Evolutionary conservation across 148 eudicot genomes (phyloP), one percentile per base, ranked within the genome.

Genomic region (Simmondsia chinensis): DNA sequence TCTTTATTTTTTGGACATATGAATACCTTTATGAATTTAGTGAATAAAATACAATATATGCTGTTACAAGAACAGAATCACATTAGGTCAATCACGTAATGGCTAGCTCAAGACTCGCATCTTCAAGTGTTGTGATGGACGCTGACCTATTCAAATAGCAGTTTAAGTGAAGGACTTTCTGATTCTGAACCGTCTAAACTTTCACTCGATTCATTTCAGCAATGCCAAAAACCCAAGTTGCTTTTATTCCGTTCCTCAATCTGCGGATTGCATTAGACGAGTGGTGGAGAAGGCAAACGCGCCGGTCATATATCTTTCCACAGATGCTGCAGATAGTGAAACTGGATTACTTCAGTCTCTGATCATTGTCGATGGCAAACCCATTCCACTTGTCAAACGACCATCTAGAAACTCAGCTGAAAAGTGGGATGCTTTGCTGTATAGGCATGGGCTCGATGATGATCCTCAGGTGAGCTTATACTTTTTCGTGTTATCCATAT

Each of bases 291-390:
- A 75, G 71, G 88, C 95, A 29, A 76, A 70, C 48, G 51, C 81
- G 10, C 94, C 89, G 9, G 86, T 86, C 31, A 64, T 91, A 65
- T 91, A 85, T 75, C 94, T 91, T 13, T 79, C 99, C 44, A 91
- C 99, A 8, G 99, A 91, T 73, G 99, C 99, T 50, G 99, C 94
- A 33, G 89, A 68, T 27, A 91, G 89, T 60, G 99, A 91, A 85
- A 91, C 94, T 43, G 76, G 73, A 31, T 64, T 91, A 48, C 66
- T 91, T 46, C 95, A 86, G 62, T 82, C 99, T 14, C 61, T 85
- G 13, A 41, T 86, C 20, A 43, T 67, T 43, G 48, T 63, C 33
- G 81, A 79, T 24, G 95, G 99, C 22, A 91, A 82, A 61, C 58
- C 71, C 48, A 77, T 91, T 26, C 95, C 99, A 4, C 94, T 85